Evolutionary conservation across 441 rosid genomes (phyloP), one percentile per base, ranked within the genome.

Genomic region (Viola pubescens): DNA sequence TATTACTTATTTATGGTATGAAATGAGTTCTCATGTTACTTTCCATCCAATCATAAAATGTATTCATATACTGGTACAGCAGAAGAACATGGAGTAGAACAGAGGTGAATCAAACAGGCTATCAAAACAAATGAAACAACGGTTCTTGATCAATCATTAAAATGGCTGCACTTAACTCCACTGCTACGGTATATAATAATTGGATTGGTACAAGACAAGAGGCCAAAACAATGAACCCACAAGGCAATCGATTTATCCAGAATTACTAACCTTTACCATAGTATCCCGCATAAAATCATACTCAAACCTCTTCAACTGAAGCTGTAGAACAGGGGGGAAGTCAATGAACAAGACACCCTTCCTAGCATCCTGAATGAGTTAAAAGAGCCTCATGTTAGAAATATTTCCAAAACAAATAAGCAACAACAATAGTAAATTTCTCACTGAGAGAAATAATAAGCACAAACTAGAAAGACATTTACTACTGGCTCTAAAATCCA

Each of bases 251-350:
- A 37, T 6, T 13, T n/a, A 8, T 9, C 3, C 14, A 16, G 38
- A 38, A 71, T 53, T 19, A 72, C 90, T 56, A 56, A 92, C 98
- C 98, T 92, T 92, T 65, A 92, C 95, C 97, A 89, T 92, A 4
- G 86, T 78, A 59, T 92, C 94, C 61, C 94, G 82, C 86, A 84
- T 84, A 60, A 82, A 89, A 79, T 92, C 97, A 71, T 89, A 92
- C 69, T 89, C 98, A 73, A 92, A 92, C 37, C 98, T 81, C 77
- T 92, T 92, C 51, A 92, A 79, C 68, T 92, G 98, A 65, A 92
- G 97, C 66, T 89, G 97, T 79, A 91, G 98, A 49, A 91, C 98
- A 14, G 98, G 98, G 3, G 98, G 98, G 56, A 91, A 91, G 77
- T 91, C 97, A 26, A 85, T 85, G 55, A 91, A 92, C 43, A 89